phyloP scores from a whole-genome alignment of 2,329 filamentous ascomycete genomes.

The Annulohypoxylon truncatum region DNA sequence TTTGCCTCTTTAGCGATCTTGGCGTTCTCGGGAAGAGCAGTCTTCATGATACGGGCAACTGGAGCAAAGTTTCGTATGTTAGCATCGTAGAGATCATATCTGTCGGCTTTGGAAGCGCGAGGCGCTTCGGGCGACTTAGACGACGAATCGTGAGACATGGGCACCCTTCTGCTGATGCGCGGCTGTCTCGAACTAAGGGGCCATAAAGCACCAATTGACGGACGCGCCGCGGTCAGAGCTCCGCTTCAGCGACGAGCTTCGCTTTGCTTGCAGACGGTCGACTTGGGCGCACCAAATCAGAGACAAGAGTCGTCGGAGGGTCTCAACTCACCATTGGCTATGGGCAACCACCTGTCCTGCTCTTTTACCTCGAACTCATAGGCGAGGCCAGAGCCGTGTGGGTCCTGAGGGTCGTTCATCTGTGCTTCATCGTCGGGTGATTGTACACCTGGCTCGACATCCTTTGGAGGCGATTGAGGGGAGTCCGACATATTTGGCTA shows the following conservation, averaged over 20 bases:
- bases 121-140: slow-evolving; percentile 63
- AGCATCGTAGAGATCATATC: slow-evolving; percentile 77
- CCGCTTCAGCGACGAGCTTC: slow-evolving; percentile 62
- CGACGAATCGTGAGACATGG: slow-evolving; percentile 71
- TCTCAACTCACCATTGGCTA: slow-evolving; percentile 96
- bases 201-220: slow-evolving; percentile 52
- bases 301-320: slow-evolving; percentile 50
- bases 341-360: slow-evolving; percentile 99
- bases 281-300: slow-evolving; percentile 65
- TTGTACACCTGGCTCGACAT: slow-evolving; percentile 92
- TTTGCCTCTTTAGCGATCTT: slow-evolving; percentile 99
- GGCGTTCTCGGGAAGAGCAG: slow-evolving; percentile 94
- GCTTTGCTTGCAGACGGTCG: slow-evolving; percentile 51
- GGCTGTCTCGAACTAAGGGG: slow-evolving; percentile 55
- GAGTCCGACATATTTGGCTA: slow-evolving; percentile 92
- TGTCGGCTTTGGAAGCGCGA: slow-evolving; percentile 61
- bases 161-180: slow-evolving; percentile 50
- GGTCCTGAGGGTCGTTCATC: slow-evolving; percentile 88
- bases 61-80: slow-evolving; percentile 92
- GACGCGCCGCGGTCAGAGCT: slow-evolving; percentile 51
- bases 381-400: slow-evolving; percentile 78
- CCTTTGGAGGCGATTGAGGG: slow-evolving; percentile 89
- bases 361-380: slow-evolving; percentile 99
- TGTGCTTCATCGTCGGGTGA: slow-evolving; percentile 93
- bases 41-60: slow-evolving; percentile 99